A percentile compares a stretch with the other conserved stretches of the same genome.
phyloP scores from a whole-genome alignment of 139 green algal genomes.

The Chlamydomonas sp. region DNA sequence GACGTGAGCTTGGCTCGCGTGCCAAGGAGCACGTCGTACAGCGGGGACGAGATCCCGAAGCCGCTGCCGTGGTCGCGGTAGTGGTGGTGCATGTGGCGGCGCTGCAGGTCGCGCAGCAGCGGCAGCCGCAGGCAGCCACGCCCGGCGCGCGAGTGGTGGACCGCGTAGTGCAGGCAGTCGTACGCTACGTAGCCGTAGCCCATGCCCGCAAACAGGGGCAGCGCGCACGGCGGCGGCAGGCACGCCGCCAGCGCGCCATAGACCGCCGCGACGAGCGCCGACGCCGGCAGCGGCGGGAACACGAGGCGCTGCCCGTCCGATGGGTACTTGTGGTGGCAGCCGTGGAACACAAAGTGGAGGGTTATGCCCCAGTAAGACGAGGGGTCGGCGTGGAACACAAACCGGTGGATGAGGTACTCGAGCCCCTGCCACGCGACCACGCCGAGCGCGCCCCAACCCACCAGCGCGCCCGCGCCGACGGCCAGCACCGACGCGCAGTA shows the following conservation, averaged over 20 bases:
- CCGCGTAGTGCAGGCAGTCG: constrained; percentile 81
- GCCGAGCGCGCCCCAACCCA: constrained; percentile 37
- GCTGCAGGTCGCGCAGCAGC: constrained; percentile 37
- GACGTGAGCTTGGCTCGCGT: too few relatives aligned
- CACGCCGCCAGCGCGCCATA: constrained; percentile 41
- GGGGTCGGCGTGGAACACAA: constrained; percentile 72
- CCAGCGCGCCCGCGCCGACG: neutral
- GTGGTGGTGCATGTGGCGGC: constrained; percentile 74
- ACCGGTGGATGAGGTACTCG: constrained; percentile 90
- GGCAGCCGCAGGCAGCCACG: constrained; percentile 2
- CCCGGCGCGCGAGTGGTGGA: constrained; percentile 42
- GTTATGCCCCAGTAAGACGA: constrained; percentile 57
- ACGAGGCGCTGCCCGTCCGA: constrained; percentile 79
- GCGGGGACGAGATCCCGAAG: constrained; percentile 71
- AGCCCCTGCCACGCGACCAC: constrained; percentile 72
- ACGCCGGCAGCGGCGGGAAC: constrained; percentile 78
- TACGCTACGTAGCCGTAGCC: constrained; percentile 85
- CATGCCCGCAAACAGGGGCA: constrained; percentile 59
- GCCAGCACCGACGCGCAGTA: constrained; percentile 8
- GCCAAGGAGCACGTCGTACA: constrained; percentile 68
- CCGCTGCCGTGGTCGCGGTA: constrained; percentile 45
- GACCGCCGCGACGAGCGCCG: constrained; percentile 32
- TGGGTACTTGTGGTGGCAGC: constrained; percentile 94
- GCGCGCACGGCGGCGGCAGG: constrained; percentile 24
- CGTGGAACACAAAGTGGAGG: constrained; percentile 90